A percentile compares a stretch with the other conserved stretches of the same genome.
phyloP scores from a whole-genome alignment of 148 eudicot genomes.

The Pharnaceum exiguum region DNA sequence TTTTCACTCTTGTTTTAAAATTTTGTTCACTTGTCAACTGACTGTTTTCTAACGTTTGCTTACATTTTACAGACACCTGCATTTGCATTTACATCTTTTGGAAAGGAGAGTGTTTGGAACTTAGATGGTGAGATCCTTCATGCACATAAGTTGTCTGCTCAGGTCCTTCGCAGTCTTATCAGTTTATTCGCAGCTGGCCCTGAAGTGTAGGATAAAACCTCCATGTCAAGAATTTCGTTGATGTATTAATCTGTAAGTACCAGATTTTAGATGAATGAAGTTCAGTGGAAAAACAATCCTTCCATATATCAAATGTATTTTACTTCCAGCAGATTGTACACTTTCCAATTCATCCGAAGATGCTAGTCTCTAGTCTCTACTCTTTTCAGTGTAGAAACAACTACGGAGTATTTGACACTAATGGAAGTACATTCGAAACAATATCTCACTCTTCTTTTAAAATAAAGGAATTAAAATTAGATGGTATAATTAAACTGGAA shows the following conservation, averaged over 20 bases:
- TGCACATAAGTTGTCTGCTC: slow-evolving; percentile 90
- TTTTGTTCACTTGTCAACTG: background rate
- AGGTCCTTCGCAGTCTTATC: slow-evolving; percentile 87
- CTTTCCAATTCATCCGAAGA: too few species aligned
- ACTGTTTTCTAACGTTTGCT: background rate
- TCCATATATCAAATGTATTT: too few species aligned
- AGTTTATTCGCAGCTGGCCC: slow-evolving; percentile 93
- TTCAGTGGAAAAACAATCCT: too few species aligned
- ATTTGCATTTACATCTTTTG: slow-evolving; percentile 78
- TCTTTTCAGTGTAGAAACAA: too few species aligned
- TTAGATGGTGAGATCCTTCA: slow-evolving; percentile 83
- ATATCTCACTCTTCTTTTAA: too few species aligned
- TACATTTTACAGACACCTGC: slow-evolving; percentile 52
- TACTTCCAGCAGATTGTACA: too few species aligned
- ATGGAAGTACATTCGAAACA: too few species aligned
- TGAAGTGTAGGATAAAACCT: slow-evolving; percentile 33
- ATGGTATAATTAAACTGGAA: too few species aligned
- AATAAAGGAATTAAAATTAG: too few species aligned
- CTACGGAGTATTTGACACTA: too few species aligned
- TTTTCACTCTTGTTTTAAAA: background rate
- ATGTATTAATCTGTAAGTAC: background rate
- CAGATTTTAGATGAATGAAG: too few species aligned
- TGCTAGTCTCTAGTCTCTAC: too few species aligned
- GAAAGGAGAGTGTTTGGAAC: slow-evolving; percentile 85
- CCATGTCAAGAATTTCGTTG: background rate